Conservation (phyloP, 2,329 filamentous ascomycete genomes). For the Aspergillus fischeri region DNA sequence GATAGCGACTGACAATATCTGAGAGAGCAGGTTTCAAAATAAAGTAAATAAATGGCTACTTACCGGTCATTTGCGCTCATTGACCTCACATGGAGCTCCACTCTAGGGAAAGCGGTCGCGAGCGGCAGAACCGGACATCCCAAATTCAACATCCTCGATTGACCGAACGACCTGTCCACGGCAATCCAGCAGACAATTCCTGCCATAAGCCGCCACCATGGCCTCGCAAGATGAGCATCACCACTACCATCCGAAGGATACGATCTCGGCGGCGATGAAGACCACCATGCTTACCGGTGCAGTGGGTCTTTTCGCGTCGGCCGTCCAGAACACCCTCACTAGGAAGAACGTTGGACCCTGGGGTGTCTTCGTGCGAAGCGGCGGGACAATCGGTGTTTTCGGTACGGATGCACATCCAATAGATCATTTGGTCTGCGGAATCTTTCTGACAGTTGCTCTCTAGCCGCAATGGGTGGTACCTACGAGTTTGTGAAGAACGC, state of each 20-base stretch:
- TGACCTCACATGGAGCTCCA: conserved; percentile 15
- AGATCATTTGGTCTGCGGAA: not conserved
- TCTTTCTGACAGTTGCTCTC: conserved; percentile 11
- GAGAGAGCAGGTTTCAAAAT: not conserved
- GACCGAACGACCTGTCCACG: conserved; percentile 19
- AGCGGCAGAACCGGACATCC: conserved; percentile 24
- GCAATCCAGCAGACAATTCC: conserved; percentile 21
- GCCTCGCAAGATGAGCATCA: conserved; percentile 45
- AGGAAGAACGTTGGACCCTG: conserved; percentile 76
- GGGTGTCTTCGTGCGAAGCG: conserved; percentile 75
- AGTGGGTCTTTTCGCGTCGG: conserved; percentile 67
- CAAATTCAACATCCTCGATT: conserved; percentile 23
- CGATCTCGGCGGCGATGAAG: conserved; percentile 63
- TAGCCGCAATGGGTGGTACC: conserved; percentile 68
- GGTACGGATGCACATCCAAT: conserved; percentile 45
- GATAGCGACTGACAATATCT: not conserved
- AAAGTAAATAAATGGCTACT: not conserved
- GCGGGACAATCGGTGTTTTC: conserved; percentile 66
- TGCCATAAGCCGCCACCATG: conserved; percentile 41
- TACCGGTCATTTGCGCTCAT: conserved; percentile 4
- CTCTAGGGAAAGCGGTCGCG: conserved; percentile 20
- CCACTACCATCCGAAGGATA: conserved; percentile 69
- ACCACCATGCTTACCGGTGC: conserved; percentile 62
- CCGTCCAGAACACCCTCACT: conserved; percentile 80
- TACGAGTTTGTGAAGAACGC: conserved; percentile 75